Percentiles rank a stretch among this genome's conserved stretches.
Evolutionary conservation across 306 rosid genomes (phyloP).

Genomic region (Fragaria nilgerrensis): DNA sequence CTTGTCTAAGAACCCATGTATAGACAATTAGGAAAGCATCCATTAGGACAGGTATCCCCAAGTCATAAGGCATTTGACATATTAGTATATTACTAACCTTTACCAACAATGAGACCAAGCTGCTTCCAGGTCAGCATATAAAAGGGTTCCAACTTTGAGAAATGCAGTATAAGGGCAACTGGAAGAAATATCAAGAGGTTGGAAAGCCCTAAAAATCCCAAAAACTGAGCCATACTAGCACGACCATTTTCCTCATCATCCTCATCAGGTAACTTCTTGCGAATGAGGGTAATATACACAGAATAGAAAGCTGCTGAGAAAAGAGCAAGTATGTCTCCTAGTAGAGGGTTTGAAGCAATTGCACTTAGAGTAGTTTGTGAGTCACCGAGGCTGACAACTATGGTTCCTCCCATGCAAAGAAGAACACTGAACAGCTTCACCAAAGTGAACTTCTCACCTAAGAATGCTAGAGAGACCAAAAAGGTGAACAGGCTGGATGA

Average conservation of each 20-base stretch:
- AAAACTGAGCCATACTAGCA: conserved; percentile 93
- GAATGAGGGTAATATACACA: conserved; percentile 81
- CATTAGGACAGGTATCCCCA: neutral
- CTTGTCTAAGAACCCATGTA: neutral
- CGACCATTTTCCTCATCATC: conserved; percentile 68
- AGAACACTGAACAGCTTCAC: conserved; percentile 83
- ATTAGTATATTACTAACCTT: conserved; percentile 55
- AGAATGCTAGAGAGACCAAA: conserved; percentile 82
- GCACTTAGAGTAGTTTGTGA: conserved; percentile 43
- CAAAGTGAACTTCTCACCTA: conserved; percentile 91
- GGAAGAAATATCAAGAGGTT: conserved; percentile 79
- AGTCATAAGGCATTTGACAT: neutral
- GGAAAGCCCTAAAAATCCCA: conserved; percentile 86
- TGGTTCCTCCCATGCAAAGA: conserved; percentile 96
- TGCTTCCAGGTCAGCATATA: conserved; percentile 68
- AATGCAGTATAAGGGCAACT: conserved; percentile 57
- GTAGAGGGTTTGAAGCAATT: conserved; percentile 77
- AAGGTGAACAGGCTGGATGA: conserved; percentile 94
- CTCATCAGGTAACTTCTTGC: conserved; percentile 76
- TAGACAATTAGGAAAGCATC: neutral
- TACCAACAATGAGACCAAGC: conserved; percentile 74
- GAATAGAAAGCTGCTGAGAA: conserved; percentile 82
- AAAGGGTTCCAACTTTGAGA: conserved; percentile 62
- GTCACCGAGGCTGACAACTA: conserved; percentile 91
- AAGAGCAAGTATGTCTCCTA: conserved; percentile 82